Conservation (phyloP, 2,329 filamentous ascomycete species). For the Tolypocladium guangdongense region DNA sequence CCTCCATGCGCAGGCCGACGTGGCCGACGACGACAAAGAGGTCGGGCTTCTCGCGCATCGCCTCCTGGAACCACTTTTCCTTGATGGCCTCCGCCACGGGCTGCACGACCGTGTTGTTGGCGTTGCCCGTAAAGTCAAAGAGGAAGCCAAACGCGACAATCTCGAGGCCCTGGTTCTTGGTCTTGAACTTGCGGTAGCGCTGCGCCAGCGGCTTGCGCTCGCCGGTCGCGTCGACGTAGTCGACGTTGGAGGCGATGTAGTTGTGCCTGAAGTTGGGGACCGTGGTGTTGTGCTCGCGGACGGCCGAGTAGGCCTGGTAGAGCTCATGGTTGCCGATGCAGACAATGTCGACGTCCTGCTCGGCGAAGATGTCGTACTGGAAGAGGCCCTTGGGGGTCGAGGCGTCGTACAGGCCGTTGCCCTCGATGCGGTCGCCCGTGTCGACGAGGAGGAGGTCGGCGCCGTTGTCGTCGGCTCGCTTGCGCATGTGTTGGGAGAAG, state of each 20-base stretch:
- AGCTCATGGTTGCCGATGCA: slow-evolving; percentile 92
- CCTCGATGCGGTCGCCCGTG: slow-evolving; percentile 86
- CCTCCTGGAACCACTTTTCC: slow-evolving; percentile 80
- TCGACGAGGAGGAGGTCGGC: slow-evolving; percentile 87
- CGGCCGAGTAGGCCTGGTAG: slow-evolving; percentile 69
- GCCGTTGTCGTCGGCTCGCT: slow-evolving; percentile 65
- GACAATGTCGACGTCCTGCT: slow-evolving; percentile 75
- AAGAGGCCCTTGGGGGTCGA: slow-evolving; percentile 81
- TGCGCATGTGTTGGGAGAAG: slow-evolving; percentile 73
- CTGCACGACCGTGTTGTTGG: slow-evolving; percentile 81
- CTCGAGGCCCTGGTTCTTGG: slow-evolving; percentile 74
- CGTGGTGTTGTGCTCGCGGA: slow-evolving; percentile 66
- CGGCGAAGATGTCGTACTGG: slow-evolving; percentile 74
- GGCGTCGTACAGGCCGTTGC: slow-evolving; percentile 88
- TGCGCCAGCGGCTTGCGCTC: slow-evolving; percentile 65
- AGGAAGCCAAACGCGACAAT: slow-evolving; percentile 89
- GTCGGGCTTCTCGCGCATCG: slow-evolving; percentile 75
- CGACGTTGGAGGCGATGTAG: slow-evolving; percentile 87
- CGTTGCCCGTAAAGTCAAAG: slow-evolving; percentile 85
- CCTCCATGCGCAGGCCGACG: slow-evolving; percentile 68
- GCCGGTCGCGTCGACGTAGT: slow-evolving; percentile 68
- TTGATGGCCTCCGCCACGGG: slow-evolving; percentile 70
- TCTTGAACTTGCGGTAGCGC: slow-evolving; percentile 81
- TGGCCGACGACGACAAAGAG: slow-evolving; percentile 82
- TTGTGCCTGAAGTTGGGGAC: slow-evolving; percentile 71